Base-by-base conservation (phyloP, 192 early-diverging fungal genomes). In the Mortierella claussenii region DNA sequence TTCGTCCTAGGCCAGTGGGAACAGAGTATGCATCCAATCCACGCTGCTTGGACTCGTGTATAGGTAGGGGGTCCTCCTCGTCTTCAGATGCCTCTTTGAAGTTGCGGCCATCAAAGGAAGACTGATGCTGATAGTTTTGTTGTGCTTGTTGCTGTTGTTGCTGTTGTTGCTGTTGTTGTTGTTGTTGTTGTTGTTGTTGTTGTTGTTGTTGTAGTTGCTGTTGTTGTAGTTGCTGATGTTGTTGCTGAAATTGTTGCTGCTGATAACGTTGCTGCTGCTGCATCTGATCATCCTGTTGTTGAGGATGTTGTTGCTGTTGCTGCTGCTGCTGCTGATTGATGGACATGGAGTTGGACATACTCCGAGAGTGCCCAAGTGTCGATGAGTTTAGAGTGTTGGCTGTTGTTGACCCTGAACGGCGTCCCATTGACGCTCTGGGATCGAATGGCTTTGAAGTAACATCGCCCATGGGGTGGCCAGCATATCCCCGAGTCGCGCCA, bases 1-100 rank as follows among this genome's bases (percentile, higher is more conserved):
- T 60, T 53, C 55, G 80, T 40, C 18, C 53, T 23, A 66, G 65
- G 31, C 53, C 55, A 49, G 74, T 68, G 23, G 93, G 93, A 21
- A 95, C 81, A 12, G 91, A 92, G 69, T 95, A 95, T 15, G 92
- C 88, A 80, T 95, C 91, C 21, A 94, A 74, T 28, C 59, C 55
- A 42, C 73, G 63, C 45, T 66, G 70, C 28, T 52, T 64, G 0
- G 65, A 57, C 24, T 73, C 74, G 2, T 63, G 69, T 23, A 76
- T 13, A 42, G 75, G 75, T 21, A 73, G 24, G 8, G 69, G 68
- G 13, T 73, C 62, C 15, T 78, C 73, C 42, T 81, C 80, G n/a
- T 82, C 80, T 37, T 82, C 80, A 4, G 68, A 76, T 36, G 74
- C 74, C 46, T 82, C 73, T 36, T 76, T 76, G 40, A 67, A 76